Base-by-base conservation (phyloP, 208 protist genomes). In the Balamuthia mandrillaris region DNA sequence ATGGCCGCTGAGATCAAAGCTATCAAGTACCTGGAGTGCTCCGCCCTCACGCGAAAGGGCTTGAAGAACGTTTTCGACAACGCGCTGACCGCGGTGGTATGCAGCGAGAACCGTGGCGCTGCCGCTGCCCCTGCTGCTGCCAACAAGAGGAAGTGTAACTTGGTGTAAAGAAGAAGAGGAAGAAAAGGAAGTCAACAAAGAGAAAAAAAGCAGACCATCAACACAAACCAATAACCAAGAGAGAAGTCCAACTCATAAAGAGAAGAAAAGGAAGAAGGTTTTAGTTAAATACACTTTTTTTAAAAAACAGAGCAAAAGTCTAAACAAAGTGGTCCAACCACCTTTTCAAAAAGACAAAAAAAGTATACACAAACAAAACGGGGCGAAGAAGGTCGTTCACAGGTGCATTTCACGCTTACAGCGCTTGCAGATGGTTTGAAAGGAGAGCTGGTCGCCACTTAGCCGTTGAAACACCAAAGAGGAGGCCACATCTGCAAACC, bases 11-110 rank as follows among this genome's bases (percentile, higher is more conserved):
- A 93, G 33, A 95, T 97, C 83, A 74, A 81, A 44, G 93, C 94
- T 37, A 60, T 90, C 21, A 89, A 91, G 35, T 97, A 97, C 86
- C 42, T 96, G 14, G 95, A 97, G 79, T 97, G 96, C 90, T 95
- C 90, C 39, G 96, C 96, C 18, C 85, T 93, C 7, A 96, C 91
- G 24, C 93, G 96, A 78, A 87, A 66, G 10, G 88, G 87, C 74
- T 65, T 96, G 5, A 96, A 95, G 65, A 72, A 18, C 49, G 91
- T 96, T 18, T 96, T 96, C 63, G 94, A 96, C 79, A 84, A 89
- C 39, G 93, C 91, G 18, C 94, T 95, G 41, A 56, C 88, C 33
- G 58, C 84, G 35, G 91, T 87, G 29, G 85, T 92, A 31, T 72
- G 75, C 45, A 47, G 52, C 58, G 35, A 60, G 18, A 3, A 2